Base-by-base conservation (phyloP, 2,329 filamentous ascomycete genomes). In the Nothophaeocryptopus gaeumannii region DNA sequence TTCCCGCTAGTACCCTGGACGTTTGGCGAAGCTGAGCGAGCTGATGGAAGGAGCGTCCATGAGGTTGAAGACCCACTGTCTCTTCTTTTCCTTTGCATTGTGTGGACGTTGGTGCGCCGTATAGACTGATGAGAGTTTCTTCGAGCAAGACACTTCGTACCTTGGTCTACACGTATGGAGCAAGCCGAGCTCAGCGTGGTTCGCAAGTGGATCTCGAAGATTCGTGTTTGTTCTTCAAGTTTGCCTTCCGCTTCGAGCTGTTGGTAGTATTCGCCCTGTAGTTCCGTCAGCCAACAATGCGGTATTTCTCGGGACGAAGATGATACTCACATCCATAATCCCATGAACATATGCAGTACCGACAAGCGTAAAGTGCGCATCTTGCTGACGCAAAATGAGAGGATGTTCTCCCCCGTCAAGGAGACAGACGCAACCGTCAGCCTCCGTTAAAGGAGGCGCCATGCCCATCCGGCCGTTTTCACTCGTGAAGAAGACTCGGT, bases 251-350 rank as follows among this genome's bases (percentile, higher is more conserved):
- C 39, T 49, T 32, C 7, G 1, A 43, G 32, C 12, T 32, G 13
- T 16, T 14, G 39, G 30, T 16, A 3, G 39, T 49, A 38, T 31
- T 49, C 16, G 33, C 46, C 46, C 46, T 49, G 12, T 8, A 15
- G 10, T 10, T 2, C 9, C 43, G 20, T 49, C 29, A 49, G 34
- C 13, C 10, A 14, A 14, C 2, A 2, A 37, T 38, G 8, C 3
- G 20, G 8, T 26, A 12, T 8, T 14, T 13, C 20, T 15, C 16
- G 15, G 14, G 1, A 8, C 13, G 45, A 37, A 3, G 3, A 33
- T 2, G 30, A 26, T 36, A 42, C 43, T 47, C n/a, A 43, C 48
- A 36, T 51, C 32, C 48, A 51, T 51, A 20, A 51, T 34, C 9
- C 29, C 48, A 29, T 46, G 26, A 11, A 51, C 38, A 30, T 51